Conservation (phyloP, 2,329 filamentous ascomycete genomes). For the Nigrospora oryzae region DNA sequence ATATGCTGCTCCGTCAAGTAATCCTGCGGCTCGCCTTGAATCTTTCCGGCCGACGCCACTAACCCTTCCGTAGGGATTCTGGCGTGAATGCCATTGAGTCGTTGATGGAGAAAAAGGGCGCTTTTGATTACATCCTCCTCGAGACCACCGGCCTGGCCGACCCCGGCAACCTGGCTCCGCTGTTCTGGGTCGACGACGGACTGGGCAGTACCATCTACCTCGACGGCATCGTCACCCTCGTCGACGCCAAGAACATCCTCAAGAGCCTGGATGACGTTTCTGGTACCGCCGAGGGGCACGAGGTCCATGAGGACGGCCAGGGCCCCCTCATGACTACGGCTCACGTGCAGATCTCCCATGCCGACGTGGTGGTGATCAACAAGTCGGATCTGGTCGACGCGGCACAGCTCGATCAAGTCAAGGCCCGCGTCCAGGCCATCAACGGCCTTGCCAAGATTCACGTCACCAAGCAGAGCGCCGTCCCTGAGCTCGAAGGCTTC, state of each 20-base stretch:
- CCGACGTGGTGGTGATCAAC: constrained; percentile 91
- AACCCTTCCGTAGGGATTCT: constrained; percentile 54
- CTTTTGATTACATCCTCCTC: constrained; percentile 94
- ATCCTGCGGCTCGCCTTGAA: background rate
- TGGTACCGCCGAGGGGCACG: constrained; percentile 42
- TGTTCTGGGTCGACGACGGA: constrained; percentile 97
- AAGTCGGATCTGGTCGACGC: constrained; percentile 77
- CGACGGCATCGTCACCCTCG: constrained; percentile 90
- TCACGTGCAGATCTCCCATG: constrained; percentile 93
- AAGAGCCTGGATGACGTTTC: constrained; percentile 68
- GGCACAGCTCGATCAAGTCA: constrained; percentile 61
- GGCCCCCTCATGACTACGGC: constrained; percentile 79
- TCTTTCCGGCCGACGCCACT: too few species aligned
- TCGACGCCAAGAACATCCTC: constrained; percentile 90
- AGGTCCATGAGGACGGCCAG: constrained; percentile 38
- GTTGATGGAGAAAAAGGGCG: constrained; percentile 86
- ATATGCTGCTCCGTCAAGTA: constrained; percentile 97
- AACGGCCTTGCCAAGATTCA: constrained; percentile 84
- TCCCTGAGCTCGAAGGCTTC: constrained; percentile 77
- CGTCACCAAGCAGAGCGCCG: constrained; percentile 68
- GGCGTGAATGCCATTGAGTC: constrained; percentile 94
- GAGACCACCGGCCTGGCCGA: constrained; percentile 95
- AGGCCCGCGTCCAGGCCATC: constrained; percentile 68
- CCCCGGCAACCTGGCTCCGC: constrained; percentile 86
- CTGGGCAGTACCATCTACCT: constrained; percentile 92